Conservation (phyloP, 2,329 filamentous ascomycete genomes). For the Cyanodermella asteris region DNA sequence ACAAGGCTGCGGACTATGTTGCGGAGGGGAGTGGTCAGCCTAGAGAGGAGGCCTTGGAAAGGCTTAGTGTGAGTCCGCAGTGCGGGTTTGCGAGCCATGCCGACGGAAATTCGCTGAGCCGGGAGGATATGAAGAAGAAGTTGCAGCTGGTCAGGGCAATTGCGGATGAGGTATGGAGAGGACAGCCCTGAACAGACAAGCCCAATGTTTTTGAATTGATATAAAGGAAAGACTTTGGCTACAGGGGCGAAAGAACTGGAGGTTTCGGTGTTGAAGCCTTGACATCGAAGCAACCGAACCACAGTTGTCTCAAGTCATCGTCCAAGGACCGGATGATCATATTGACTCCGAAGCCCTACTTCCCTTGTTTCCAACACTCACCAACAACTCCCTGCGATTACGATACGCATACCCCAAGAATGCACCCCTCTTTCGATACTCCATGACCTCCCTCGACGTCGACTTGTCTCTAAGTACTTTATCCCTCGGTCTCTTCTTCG, state of each 20-base stretch:
- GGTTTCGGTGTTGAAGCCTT: no score
- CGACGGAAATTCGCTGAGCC: conserved; percentile 45
- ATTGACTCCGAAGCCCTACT: no score
- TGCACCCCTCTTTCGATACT: conserved; percentile 58
- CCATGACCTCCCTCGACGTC: conserved; percentile 46
- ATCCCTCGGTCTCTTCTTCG: conserved; percentile 65
- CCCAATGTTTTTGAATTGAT: no score
- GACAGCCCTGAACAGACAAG: conserved; percentile 23
- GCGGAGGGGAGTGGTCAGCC: conserved; percentile 44
- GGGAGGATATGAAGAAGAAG: conserved; percentile 54
- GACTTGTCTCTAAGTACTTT: conserved; percentile 54
- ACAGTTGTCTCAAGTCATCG: neutral
- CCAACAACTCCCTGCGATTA: conserved; percentile 18
- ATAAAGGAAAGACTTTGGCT: no score
- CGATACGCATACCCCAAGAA: conserved; percentile 84
- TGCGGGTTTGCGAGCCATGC: conserved; percentile 57
- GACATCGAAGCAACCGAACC: no score
- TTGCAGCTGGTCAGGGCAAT: conserved; percentile 47
- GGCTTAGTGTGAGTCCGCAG: conserved; percentile 47
- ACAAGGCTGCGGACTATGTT: conserved; percentile 43
- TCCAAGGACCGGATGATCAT: neutral
- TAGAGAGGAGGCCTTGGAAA: conserved; percentile 44
- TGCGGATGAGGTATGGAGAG: conserved; percentile 50
- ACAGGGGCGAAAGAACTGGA: no score
- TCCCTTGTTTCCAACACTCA: no score